Percentiles rank a stretch among this genome's conserved stretches.
Evolutionary conservation across 441 rosid species (phyloP).

Genomic region (Populus hybrid): DNA sequence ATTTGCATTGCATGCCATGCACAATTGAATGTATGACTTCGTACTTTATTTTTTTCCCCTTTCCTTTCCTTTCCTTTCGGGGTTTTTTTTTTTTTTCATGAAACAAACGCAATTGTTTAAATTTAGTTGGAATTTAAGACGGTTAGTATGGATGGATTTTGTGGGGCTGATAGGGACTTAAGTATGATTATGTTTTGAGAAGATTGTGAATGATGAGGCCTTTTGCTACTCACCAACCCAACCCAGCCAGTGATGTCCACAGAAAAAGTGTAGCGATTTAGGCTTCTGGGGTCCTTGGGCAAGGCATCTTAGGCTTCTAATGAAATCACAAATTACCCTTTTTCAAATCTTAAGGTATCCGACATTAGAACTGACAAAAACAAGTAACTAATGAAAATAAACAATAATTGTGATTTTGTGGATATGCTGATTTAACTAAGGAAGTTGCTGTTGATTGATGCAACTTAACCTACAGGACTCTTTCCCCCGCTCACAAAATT

Average conservation of each 20-base stretch:
- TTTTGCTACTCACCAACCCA: slow-evolving; percentile 63
- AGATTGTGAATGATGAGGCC: slow-evolving; percentile 34
- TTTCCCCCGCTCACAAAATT: slow-evolving; percentile 2
- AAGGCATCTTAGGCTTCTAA: slow-evolving; percentile 38
- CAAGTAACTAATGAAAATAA: slow-evolving; percentile 17
- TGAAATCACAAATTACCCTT: slow-evolving; percentile 13
- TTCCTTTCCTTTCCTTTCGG: too few relatives aligned
- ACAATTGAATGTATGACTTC: too few relatives aligned
- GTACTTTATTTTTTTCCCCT: too few relatives aligned
- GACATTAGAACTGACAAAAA: neutral
- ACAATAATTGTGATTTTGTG: slow-evolving; percentile 22
- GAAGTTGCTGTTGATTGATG: slow-evolving; percentile 39
- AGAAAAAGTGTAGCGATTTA: slow-evolving; percentile 25
- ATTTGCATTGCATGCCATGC: too few relatives aligned
- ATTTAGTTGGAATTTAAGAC: neutral
- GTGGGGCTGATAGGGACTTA: slow-evolving; percentile 31
- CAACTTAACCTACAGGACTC: slow-evolving; percentile 20
- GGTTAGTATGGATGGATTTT: slow-evolving; percentile 14
- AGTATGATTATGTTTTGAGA: slow-evolving; percentile 37
- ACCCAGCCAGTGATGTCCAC: slow-evolving; percentile 44
- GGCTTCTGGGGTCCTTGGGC: slow-evolving; percentile 26
- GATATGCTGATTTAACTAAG: slow-evolving; percentile 21
- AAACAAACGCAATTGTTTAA: too few relatives aligned
- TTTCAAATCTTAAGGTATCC: neutral
- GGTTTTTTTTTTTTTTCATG: too few relatives aligned